Base-by-base conservation (phyloP, 768 basidiomycete genomes). In the Tulasnella sp. region DNA sequence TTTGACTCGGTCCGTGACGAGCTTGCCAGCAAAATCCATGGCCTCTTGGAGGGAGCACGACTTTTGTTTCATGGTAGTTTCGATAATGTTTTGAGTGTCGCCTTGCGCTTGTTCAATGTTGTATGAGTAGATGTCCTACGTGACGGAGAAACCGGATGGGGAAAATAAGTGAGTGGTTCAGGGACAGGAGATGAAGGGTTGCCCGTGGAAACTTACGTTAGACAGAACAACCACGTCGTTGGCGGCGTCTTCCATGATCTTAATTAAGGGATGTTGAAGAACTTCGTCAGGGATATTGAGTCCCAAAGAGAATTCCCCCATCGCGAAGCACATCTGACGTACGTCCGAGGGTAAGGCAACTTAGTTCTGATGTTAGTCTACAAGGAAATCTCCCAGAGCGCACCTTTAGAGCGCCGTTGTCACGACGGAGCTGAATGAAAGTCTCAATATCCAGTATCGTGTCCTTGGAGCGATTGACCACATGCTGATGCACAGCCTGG, bases 71-170 rank as follows among this genome's bases (percentile, higher is more conserved):
- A 58, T 61, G 15, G 42, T 25, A 19, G 50, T 41, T 2, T 21
- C 9, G 25, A 58, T 42, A 4, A 61, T 25, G 46, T 61, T 61
- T 43, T 22, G 43, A 15, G 29, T 57, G 11, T 61, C 45, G n/a
- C 60, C 60, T 22, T 52, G 42, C 10, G 60, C 60, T 50, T 61
- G 60, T 24, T 76, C 70, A 11, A 71, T 68, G 62, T 78, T 80
- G 65, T 75, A 84, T 0, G 80, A 75, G 0, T 77, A 70, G 2
- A 84, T 73, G 63, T 85, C 84, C 84, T 85, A 57, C 11, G 15
- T 31, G n/a, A 22, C 4, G n/a, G 24, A n/a, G 25, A 22, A n/a
- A n/a, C n/a, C 19, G 19, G 5, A 22, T 22, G 5, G 46, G 7
- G 52, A 11, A 24, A 24, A 9, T 52, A 25, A 52, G 10, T 34